A percentile compares a stretch with the other conserved stretches of the same genome.
Conservation (phyloP, 2,329 filamentous ascomycete genomes). For the Phaeosphaeria sp. region DNA sequence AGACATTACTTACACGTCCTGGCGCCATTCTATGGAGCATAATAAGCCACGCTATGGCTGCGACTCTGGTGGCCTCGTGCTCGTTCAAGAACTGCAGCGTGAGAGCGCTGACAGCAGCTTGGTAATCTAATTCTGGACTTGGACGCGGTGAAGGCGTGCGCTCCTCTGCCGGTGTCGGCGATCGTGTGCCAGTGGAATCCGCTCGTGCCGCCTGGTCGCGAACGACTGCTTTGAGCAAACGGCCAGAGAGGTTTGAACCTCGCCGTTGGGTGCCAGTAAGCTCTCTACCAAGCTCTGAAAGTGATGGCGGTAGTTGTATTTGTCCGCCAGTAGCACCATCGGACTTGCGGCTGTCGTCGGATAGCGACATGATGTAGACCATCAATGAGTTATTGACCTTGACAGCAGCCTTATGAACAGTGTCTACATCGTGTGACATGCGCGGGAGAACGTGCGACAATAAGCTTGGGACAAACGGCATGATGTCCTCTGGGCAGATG, state of each 20-base stretch:
- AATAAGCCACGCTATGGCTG: constrained; percentile 92
- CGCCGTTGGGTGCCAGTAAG: constrained; percentile 49
- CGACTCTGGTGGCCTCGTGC: constrained; percentile 93
- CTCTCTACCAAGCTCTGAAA: constrained; percentile 49
- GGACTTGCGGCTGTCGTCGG: constrained; percentile 63
- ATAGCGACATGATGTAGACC: constrained; percentile 91
- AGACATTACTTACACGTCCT: constrained; percentile 68
- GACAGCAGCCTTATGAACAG: constrained; percentile 85
- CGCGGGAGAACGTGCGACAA: constrained; percentile 91
- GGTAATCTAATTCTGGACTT: constrained; percentile 84
- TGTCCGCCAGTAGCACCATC: constrained; percentile 50
- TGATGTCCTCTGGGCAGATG: constrained; percentile 94
- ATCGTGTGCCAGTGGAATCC: constrained; percentile 39
- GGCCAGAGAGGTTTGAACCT: constrained; percentile 47
- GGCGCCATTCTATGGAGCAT: constrained; percentile 98
- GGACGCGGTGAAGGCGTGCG: constrained; percentile 50
- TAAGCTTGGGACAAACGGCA: constrained; percentile 92
- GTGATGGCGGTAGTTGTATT: constrained; percentile 51
- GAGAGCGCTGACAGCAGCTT: constrained; percentile 89
- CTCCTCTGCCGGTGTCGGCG: constrained; percentile 55
- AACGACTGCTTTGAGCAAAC: constrained; percentile 44
- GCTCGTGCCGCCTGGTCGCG: constrained; percentile 39
- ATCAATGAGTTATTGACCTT: constrained; percentile 90
- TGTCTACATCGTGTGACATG: constrained; percentile 89
- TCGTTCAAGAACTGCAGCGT: constrained; percentile 95